Percentiles rank a stretch among this genome's conserved stretches.
Evolutionary conservation across 73 alveolate species (phyloP).

Genomic region (Breviolum minutum): DNA sequence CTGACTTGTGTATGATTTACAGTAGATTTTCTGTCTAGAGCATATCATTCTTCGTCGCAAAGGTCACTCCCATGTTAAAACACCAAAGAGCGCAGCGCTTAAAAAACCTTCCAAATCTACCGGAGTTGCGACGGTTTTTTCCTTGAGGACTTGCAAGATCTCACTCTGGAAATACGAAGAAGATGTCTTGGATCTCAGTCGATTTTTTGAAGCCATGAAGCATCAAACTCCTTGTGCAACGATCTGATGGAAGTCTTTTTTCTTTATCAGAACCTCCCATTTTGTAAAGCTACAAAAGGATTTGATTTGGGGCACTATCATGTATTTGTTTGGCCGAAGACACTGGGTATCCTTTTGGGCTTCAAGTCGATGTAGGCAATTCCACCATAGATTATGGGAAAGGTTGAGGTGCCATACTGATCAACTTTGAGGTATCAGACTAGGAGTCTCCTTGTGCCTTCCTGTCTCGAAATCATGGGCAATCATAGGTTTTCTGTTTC

Average conservation of each 20-base stretch:
- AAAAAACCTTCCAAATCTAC: not conserved
- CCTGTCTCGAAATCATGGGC: not conserved
- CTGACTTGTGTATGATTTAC: too few relatives aligned
- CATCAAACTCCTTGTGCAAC: not conserved
- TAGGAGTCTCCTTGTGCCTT: not conserved
- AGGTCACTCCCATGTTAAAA: not conserved
- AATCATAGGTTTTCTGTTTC: too few relatives aligned
- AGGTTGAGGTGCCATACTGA: too few relatives aligned
- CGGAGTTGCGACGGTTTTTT: not conserved
- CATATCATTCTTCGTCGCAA: too few relatives aligned
- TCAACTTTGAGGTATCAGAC: too few relatives aligned
- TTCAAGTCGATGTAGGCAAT: too few relatives aligned
- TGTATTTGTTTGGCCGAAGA: too few relatives aligned
- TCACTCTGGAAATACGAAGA: slow-evolving; percentile 82
- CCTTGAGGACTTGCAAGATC: slow-evolving; percentile 31
- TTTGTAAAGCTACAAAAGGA: not conserved
- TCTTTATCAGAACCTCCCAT: too few relatives aligned
- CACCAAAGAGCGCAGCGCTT: too few relatives aligned
- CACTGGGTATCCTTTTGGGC: too few relatives aligned
- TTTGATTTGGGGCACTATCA: not conserved
- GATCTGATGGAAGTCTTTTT: not conserved
- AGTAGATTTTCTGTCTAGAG: too few relatives aligned
- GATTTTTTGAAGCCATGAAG: not conserved
- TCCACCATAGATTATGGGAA: too few relatives aligned
- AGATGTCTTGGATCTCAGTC: not conserved